These are phyloP conservation scores for Teratosphaeria nubilosa DNA, from an alignment of 2,329 filamentous ascomycete species.

Conservation along the genomic window DNA sequence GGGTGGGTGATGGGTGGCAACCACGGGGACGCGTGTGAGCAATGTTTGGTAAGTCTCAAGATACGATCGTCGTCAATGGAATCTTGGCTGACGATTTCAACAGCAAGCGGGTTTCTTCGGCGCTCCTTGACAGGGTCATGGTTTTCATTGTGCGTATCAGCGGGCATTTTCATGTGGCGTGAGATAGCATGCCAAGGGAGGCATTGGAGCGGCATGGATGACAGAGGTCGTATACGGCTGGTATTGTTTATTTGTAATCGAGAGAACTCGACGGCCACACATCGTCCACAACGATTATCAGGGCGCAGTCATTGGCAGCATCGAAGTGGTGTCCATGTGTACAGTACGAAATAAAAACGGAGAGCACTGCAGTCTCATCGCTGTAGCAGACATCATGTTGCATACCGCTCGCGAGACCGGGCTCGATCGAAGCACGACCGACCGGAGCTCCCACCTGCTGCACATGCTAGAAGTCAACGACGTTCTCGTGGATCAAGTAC, in stretches of 20 bases:
- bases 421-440: not conserved
- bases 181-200: not conserved
- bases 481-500: not conserved
- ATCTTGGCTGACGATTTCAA: conserved; percentile 3
- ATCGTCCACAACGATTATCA: not conserved
- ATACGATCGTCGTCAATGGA: not conserved
- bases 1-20: conserved; percentile 26
- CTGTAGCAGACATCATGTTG: not conserved
- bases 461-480: not conserved
- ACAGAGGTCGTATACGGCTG: not conserved
- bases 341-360: not conserved
- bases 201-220: not conserved
- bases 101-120: conserved; percentile 25
- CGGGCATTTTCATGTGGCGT: not conserved
- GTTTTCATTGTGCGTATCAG: not conserved
- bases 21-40: conserved; percentile 25
- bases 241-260: not conserved
- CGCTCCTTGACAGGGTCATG: conserved; percentile 3
- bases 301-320: not conserved
- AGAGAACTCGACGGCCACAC: not conserved
- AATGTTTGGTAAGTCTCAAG: conserved; percentile 15
- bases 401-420: not conserved
- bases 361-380: not conserved
- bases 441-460: not conserved
- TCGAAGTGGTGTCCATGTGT: not conserved